These are phyloP conservation scores for Colletotrichum spaethianum DNA, from an alignment of 2,329 filamentous ascomycete species.

Conservation along the genomic window DNA sequence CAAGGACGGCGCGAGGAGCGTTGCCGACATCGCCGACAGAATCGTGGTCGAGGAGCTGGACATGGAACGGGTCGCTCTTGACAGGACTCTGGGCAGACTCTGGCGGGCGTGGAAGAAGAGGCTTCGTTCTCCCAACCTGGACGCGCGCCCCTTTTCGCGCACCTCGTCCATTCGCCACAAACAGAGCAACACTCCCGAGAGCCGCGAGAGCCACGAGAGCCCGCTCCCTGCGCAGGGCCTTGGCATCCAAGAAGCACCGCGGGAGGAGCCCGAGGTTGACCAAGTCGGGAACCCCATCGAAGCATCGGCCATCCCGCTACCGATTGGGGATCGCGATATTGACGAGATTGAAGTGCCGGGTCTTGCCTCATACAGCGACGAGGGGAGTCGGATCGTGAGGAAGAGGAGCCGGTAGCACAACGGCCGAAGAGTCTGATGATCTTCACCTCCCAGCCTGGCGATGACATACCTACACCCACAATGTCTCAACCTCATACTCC, in stretches of 20 bases:
- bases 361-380: slow-evolving; percentile 73
- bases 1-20: slow-evolving; percentile 63
- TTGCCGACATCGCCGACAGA: slow-evolving; percentile 70
- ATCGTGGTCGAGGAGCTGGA: slow-evolving; percentile 91
- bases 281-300: slow-evolving; percentile 57
- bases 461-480: slow-evolving; percentile 51
- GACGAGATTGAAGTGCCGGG: slow-evolving; percentile 87
- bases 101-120: slow-evolving; percentile 98
- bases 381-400: slow-evolving; percentile 63
- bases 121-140: slow-evolving; percentile 70
- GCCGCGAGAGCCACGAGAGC: slow-evolving; percentile 53
- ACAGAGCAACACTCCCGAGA: slow-evolving; percentile 56
- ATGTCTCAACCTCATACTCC: slow-evolving; percentile 54
- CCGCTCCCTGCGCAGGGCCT: slow-evolving; percentile 51
- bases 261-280: slow-evolving; percentile 23
- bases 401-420: slow-evolving; percentile 47
- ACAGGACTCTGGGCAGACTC: slow-evolving; percentile 87
- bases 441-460: slow-evolving; percentile 46
- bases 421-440: slow-evolving; percentile 66
- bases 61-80: slow-evolving; percentile 92
- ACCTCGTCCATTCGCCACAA: slow-evolving; percentile 58
- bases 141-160: slow-evolving; percentile 65
- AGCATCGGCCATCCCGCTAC: slow-evolving; percentile 77
- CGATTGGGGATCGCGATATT: slow-evolving; percentile 76
- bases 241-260: slow-evolving; percentile 37